Percentiles rank a stretch among this genome's conserved stretches.
These are phyloP conservation scores for Trichoderma asperelloides DNA, from an alignment of 495 filamentous ascomycete species.

Conservation along the genomic window DNA sequence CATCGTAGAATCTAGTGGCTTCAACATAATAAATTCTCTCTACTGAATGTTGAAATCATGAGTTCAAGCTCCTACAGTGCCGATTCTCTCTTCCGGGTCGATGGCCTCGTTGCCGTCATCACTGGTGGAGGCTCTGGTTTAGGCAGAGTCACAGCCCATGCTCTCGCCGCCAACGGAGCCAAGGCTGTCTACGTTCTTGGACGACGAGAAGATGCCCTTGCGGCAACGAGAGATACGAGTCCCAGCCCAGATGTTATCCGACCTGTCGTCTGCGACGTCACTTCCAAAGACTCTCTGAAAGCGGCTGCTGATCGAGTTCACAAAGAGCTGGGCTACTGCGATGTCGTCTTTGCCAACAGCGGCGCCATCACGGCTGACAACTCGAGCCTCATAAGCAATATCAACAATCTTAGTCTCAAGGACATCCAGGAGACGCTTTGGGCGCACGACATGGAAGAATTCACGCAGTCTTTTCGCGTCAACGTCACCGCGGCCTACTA, in stretches of 20 bases:
- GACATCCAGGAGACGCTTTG: constrained; percentile 24
- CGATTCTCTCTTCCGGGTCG: not conserved
- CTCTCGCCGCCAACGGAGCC: constrained; percentile 56
- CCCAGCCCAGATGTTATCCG: constrained; percentile 32
- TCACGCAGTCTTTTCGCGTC: constrained; percentile 43
- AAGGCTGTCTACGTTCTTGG: constrained; percentile 61
- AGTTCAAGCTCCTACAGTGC: not conserved
- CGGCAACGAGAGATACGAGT: constrained; percentile 27
- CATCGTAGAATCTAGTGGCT: no score
- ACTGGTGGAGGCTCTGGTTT: constrained; percentile 53
- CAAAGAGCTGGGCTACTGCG: constrained; percentile 38
- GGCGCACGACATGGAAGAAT: constrained; percentile 38
- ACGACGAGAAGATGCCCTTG: constrained; percentile 44
- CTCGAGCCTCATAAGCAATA: constrained; percentile 13
- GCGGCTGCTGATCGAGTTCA: constrained; percentile 43
- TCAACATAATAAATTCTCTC: no score
- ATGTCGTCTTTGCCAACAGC: constrained; percentile 58
- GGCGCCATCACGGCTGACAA: constrained; percentile 36
- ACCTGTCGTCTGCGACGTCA: constrained; percentile 56
- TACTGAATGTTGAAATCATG: not conserved
- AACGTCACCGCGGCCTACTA: constrained; percentile 55
- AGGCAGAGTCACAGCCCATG: constrained; percentile 55
- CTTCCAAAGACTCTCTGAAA: constrained; percentile 50
- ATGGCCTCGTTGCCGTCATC: constrained; percentile 36
- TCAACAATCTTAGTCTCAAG: constrained; percentile 34